Conservation (phyloP, 768 basidiomycete genomes). For the Amylocystis lapponica region DNA sequence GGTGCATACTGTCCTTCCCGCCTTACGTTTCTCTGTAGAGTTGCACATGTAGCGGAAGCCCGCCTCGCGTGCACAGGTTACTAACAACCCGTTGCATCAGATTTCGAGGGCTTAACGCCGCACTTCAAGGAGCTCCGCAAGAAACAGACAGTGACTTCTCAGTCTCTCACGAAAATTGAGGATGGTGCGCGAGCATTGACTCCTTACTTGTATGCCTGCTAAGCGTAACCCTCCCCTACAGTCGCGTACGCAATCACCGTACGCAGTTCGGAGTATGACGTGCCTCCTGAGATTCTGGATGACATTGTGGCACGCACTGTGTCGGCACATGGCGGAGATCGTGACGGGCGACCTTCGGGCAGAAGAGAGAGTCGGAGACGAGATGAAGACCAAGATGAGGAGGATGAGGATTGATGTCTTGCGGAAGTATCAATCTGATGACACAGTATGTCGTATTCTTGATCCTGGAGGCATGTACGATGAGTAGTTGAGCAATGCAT, state of each 20-base stretch:
- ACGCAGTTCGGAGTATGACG: constrained; percentile 67
- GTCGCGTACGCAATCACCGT: constrained; percentile 71
- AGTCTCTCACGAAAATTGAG: constrained; percentile 94
- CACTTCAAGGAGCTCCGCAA: constrained; percentile 69
- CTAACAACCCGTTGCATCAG: constrained; percentile 30
- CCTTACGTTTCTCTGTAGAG: neutral
- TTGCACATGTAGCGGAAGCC: neutral
- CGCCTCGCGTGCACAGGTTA: too few relatives aligned
- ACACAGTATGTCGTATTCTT: too few relatives aligned
- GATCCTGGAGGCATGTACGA: too few relatives aligned
- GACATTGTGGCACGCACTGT: constrained; percentile 49
- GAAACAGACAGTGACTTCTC: constrained; percentile 81
- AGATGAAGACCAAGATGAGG: constrained; percentile 7
- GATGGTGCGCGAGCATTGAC: constrained; percentile 51
- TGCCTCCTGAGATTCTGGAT: constrained; percentile 62
- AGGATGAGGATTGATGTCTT: constrained; percentile 2
- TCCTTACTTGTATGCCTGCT: too few relatives aligned
- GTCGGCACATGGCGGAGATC: constrained; percentile 7
- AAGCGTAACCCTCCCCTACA: constrained; percentile 23
- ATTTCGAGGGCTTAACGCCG: constrained; percentile 74
- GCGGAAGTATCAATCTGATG: too few relatives aligned
- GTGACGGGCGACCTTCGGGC: constrained; percentile 10
- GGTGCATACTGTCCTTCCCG: neutral
- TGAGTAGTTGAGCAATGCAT: too few relatives aligned
- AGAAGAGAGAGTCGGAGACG: constrained; percentile 11